Conservation (phyloP, 352 stramenopile species). For the Stephanocyclus meneghinianus region DNA sequence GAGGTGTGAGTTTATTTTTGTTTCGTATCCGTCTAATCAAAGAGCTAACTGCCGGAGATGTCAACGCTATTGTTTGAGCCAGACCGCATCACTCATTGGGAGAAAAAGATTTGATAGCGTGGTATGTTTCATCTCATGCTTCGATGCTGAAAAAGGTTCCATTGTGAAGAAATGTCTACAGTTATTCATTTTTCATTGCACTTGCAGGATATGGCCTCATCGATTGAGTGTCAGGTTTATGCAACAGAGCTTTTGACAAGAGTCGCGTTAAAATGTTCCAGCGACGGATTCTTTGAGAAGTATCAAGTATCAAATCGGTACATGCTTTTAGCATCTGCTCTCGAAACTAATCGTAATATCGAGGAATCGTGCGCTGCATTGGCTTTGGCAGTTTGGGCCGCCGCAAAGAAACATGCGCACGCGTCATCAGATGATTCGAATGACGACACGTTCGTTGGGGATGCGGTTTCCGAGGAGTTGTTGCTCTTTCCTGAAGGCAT, state of each 20-base stretch:
- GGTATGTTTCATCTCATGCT: conserved; percentile 11
- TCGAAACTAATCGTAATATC: conserved; percentile 16
- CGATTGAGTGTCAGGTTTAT: conserved; percentile 41
- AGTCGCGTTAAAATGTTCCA: conserved; percentile 24
- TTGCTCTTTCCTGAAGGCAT: conserved; percentile 33
- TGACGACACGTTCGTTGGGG: conserved; percentile 6
- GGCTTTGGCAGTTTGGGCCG: conserved; percentile 27
- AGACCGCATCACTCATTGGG: conserved; percentile 32
- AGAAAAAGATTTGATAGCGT: conserved; percentile 20
- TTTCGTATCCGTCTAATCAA: neutral
- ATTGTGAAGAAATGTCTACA: too few relatives aligned
- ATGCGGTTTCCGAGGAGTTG: conserved; percentile 17
- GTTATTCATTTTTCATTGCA: neutral
- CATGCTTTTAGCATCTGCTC: conserved; percentile 26
- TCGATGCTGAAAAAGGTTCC: neutral
- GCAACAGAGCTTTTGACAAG: conserved; percentile 32
- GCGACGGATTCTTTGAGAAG: conserved; percentile 32
- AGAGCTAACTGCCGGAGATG: neutral
- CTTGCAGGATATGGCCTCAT: conserved; percentile 27
- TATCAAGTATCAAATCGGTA: conserved; percentile 46
- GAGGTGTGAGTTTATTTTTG: neutral
- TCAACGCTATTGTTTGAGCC: neutral
- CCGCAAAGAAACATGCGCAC: conserved; percentile 10
- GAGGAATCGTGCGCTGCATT: conserved; percentile 30
- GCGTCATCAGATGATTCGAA: neutral